Evolutionary conservation across 805 yeast genomes (phyloP).

Genomic region (Schwanniomyces vanrijiae): DNA sequence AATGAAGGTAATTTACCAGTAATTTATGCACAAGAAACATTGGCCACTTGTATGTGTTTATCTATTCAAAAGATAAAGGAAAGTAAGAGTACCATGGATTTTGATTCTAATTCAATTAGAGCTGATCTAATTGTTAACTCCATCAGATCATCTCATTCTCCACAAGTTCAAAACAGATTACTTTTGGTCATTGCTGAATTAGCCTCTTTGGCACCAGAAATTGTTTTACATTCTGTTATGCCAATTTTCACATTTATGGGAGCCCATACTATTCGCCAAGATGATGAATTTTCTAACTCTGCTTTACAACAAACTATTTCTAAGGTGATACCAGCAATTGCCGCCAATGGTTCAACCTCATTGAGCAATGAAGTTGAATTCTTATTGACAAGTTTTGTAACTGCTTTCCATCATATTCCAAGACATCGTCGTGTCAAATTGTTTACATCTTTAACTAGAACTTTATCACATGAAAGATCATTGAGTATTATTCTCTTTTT

Average conservation of each 20-base stretch:
- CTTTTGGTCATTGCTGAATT: conserved; percentile 82
- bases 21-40: conserved; percentile 83
- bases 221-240: conserved; percentile 93
- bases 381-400: conserved; percentile 82
- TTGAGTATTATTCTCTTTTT: conserved; percentile 73
- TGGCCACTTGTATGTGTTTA: conserved; percentile 81
- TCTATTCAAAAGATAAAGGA: conserved; percentile 57
- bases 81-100: conserved; percentile 22
- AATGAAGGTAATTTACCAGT: conserved; percentile 91
- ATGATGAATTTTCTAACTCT: conserved; percentile 90
- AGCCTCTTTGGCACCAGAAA: conserved; percentile 87
- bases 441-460: conserved; percentile 72
- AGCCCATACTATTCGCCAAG: conserved; percentile 93
- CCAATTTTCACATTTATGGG: conserved; percentile 99
- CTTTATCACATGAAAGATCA: conserved; percentile 67
- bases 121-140: conserved; percentile 91
- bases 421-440: conserved; percentile 90
- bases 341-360: conserved; percentile 41
- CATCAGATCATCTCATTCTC: conserved; percentile 84
- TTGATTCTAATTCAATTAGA: conserved; percentile 69
- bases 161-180: conserved; percentile 91
- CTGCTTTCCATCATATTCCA: conserved; percentile 94
- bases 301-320: conserved; percentile 90
- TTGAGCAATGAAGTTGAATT: conserved; percentile 72
- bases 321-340: conserved; percentile 87